Evolutionary conservation across 352 stramenopile species (phyloP), one percentile per base, ranked within the genome.

Genomic region (Globisporangium megalacanthum): DNA sequence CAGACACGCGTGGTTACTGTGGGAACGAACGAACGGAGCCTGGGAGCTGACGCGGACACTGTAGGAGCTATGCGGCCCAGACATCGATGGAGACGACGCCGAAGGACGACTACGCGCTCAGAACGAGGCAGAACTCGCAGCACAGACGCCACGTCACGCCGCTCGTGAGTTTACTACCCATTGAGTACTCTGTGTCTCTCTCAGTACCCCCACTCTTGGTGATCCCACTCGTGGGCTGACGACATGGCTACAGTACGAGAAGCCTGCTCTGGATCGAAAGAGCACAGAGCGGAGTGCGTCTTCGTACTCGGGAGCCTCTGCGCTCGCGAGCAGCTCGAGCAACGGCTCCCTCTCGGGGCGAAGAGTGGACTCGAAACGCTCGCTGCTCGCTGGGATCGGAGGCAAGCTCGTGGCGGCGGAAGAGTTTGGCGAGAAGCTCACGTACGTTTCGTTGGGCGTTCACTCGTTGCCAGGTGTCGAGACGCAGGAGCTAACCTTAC

Each of bases 341-440:
- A 66, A 41, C 11, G 63, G 64, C 17, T 73, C 62, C 11, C 59
- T 83, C 19, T 76, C 70, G 37, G 65, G 75, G 5, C 74, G 70
- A 37, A 66, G 72, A 49, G 51, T 86, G 13, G 73, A 85, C 50
- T 74, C 75, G 1, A 75, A 74, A 13, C 70, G 71, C 39, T 92
- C 79, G 4, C 58, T 92, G n/a, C 80, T 92, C 15, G 80, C 80
- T 13, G 83, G 80, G 0, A 90, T 92, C 29, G 79, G 44, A 49
- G 44, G 79, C 14, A 88, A 90, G 19, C 61, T 85, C 6, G 75
- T 92, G n/a, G 77, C 83, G 15, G 66, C 73, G 5, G 70, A 88
- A 56, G 69, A 85, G 35, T 37, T 76, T 22, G 58, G 47, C n/a
- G 69, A 74, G 41, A 69, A 79, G 15, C 52, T 75, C 11, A 44